Percentiles rank a stretch among this genome's conserved stretches.
These are phyloP conservation scores for Tricholoma terreum DNA, from an alignment of 768 basidiomycete genomes.

Conservation along the genomic window DNA sequence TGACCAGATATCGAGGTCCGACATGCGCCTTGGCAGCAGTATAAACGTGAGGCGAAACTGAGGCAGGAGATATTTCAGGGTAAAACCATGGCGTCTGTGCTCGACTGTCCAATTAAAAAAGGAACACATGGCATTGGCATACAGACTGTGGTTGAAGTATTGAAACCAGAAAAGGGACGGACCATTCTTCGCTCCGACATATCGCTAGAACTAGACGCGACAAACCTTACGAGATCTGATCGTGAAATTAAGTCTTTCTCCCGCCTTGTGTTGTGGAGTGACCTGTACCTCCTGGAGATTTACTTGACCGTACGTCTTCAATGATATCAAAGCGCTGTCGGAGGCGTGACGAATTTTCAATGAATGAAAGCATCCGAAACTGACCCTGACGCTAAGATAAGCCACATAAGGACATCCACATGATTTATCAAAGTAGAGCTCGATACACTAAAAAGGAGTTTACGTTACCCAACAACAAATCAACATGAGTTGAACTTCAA, in stretches of 20 bases:
- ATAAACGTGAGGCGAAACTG: constrained; percentile 1
- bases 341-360: not conserved
- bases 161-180: not conserved
- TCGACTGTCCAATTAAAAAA: not conserved
- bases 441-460: not conserved
- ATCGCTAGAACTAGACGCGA: not conserved
- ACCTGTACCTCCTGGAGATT: constrained; percentile 1
- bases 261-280: constrained; percentile 1
- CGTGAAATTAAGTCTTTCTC: not conserved
- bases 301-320: not conserved
- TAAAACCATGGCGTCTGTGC: not conserved
- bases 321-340: not conserved
- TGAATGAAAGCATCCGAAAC: not conserved
- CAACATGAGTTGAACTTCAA: not conserved
- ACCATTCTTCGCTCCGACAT: not conserved
- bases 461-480: not conserved
- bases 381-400: not conserved
- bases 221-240: not conserved
- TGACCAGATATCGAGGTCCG: not conserved
- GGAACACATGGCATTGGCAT: not conserved
- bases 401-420: not conserved
- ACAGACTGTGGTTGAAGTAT: not conserved
- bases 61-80: not conserved
- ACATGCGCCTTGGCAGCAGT: not conserved
- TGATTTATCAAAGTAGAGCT: not conserved